Evolutionary conservation across 1,284 basidiomycete genomes (phyloP).

Genomic region (Cystobasidium pallidum): DNA sequence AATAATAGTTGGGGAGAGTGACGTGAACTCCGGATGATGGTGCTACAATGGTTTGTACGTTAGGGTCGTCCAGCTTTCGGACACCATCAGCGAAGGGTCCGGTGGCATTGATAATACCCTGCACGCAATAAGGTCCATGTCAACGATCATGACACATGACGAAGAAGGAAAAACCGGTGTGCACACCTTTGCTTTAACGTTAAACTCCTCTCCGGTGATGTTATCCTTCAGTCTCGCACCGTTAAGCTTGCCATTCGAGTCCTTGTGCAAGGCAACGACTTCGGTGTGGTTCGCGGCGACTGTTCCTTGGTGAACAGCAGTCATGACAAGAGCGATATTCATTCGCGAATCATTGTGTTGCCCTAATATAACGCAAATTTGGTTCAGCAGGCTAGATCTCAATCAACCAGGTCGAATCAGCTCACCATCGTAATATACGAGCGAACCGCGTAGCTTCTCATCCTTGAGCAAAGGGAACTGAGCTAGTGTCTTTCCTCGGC

Average conservation of each 20-base stretch:
- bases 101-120: slow-evolving; percentile 94
- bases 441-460: slow-evolving; percentile 88
- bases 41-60: slow-evolving; percentile 82
- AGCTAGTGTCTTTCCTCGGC: slow-evolving; percentile 87
- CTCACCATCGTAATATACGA: slow-evolving; percentile 95
- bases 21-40: slow-evolving; percentile 93
- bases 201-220: slow-evolving; percentile 80
- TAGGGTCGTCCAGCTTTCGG: slow-evolving; percentile 81
- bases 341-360: slow-evolving; percentile 98
- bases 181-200: slow-evolving; percentile 76
- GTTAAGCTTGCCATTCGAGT: slow-evolving; percentile 63
- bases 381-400: too few relatives aligned
- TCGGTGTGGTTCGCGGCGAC: slow-evolving; percentile 88
- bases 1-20: slow-evolving; percentile 95
- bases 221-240: slow-evolving; percentile 81
- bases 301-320: slow-evolving; percentile 90
- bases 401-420: background rate
- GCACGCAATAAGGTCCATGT: background rate
- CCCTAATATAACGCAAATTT: slow-evolving; percentile 60
- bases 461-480: slow-evolving; percentile 94
- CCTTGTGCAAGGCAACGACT: slow-evolving; percentile 78
- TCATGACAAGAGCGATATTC: slow-evolving; percentile 94
- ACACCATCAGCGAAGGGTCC: slow-evolving; percentile 91
- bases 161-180: background rate
- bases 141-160: background rate